Evolutionary conservation across 352 stramenopile genomes (phyloP).

Genomic region (Pythium guiyangense): DNA sequence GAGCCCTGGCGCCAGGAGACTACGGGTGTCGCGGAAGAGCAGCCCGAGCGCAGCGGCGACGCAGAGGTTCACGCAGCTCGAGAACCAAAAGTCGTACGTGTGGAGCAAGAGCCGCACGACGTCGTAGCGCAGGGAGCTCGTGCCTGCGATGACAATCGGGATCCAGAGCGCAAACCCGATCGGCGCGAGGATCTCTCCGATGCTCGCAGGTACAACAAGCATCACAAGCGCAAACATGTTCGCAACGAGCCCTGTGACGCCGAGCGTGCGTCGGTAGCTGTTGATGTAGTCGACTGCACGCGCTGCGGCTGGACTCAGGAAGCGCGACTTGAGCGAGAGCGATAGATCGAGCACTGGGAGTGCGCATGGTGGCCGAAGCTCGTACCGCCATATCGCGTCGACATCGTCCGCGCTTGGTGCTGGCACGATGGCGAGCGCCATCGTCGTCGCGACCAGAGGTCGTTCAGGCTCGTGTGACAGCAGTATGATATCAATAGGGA

Average conservation of each 20-base stretch:
- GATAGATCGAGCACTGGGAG: conserved; percentile 7
- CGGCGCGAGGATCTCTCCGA: background rate
- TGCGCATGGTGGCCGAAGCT: background rate
- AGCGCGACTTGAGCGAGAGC: conserved; percentile 5
- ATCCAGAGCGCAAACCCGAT: background rate
- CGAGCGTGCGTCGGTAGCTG: background rate
- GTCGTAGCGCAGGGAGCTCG: background rate
- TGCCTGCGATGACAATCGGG: background rate
- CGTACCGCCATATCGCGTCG: background rate
- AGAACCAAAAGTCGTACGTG: conserved; percentile 9
- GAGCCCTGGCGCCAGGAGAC: background rate
- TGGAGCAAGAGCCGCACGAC: background rate
- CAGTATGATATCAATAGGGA: too few species aligned
- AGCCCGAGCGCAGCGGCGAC: background rate
- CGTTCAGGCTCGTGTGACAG: too few species aligned
- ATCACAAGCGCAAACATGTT: background rate
- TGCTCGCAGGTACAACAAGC: background rate
- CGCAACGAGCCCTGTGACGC: background rate
- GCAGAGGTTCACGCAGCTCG: background rate
- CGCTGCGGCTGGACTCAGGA: background rate
- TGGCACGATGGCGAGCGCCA: too few species aligned
- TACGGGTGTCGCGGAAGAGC: background rate
- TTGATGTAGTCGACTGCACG: background rate
- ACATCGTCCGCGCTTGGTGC: too few species aligned
- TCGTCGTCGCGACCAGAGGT: too few species aligned